These are phyloP conservation scores for Raphidocelis subcapitata DNA, from an alignment of 139 green algal species.

Conservation along the genomic window DNA sequence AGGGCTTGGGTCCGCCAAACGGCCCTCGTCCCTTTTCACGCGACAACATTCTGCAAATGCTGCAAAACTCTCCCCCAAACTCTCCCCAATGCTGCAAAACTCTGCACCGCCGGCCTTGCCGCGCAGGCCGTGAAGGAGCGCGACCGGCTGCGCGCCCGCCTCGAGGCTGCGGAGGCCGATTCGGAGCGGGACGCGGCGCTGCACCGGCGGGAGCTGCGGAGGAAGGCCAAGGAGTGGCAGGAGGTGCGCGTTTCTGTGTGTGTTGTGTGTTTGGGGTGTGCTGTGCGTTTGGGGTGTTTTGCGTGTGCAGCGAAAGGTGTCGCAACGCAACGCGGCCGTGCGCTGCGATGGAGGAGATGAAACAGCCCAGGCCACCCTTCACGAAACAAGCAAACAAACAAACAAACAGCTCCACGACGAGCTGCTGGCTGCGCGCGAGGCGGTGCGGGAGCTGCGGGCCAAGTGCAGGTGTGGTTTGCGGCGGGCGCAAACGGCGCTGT, in stretches of 20 bases:
- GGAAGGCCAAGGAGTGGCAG: slow-evolving; percentile 50
- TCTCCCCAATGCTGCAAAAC: too few species aligned
- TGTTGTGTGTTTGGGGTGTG: not conserved
- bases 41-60: too few species aligned
- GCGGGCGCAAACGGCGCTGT: too few species aligned
- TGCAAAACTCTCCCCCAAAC: too few species aligned
- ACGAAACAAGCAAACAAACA: not conserved
- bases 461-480: slow-evolving; percentile 38
- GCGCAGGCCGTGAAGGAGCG: slow-evolving; percentile 61
- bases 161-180: slow-evolving; percentile 57
- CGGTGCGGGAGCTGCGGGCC: slow-evolving; percentile 34
- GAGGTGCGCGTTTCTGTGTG: slow-evolving; percentile 32
- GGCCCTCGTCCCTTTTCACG: too few species aligned
- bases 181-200: slow-evolving; percentile 63
- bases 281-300: not conserved
- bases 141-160: slow-evolving; percentile 51
- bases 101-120: not conserved
- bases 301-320: not conserved
- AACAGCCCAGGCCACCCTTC: not conserved
- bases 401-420: slow-evolving; percentile 19
- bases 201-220: slow-evolving; percentile 67
- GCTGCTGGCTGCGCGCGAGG: not conserved
- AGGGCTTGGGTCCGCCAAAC: too few species aligned
- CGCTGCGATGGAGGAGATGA: not conserved
- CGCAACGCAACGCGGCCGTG: too few species aligned